Conservation (phyloP, 768 basidiomycete species). For the Rhodotorula paludigena region DNA sequence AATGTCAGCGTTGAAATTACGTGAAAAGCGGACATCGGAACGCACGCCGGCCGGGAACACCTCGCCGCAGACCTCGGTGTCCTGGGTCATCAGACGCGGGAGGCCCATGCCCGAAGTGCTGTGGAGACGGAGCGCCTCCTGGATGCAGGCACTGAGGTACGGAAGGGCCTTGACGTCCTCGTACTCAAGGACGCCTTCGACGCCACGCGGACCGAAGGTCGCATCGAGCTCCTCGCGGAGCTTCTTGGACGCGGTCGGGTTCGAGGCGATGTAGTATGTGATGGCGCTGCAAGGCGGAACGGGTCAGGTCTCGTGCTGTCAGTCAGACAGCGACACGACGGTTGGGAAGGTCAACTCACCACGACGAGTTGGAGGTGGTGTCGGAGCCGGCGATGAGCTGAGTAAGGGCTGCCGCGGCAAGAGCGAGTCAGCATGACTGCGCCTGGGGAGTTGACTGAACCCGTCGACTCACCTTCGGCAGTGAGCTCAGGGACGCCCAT, state of each 20-base stretch:
- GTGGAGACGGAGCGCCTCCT: slow-evolving; percentile 77
- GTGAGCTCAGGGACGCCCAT: slow-evolving; percentile 80
- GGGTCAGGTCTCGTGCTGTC: too few relatives aligned
- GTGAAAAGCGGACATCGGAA: not conserved
- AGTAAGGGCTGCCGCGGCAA: slow-evolving; percentile 56
- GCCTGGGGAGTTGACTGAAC: not conserved
- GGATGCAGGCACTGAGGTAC: slow-evolving; percentile 80
- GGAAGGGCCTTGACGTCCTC: slow-evolving; percentile 58
- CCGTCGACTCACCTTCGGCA: slow-evolving; percentile 56
- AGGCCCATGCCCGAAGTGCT: slow-evolving; percentile 79
- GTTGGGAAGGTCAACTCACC: slow-evolving; percentile 42
- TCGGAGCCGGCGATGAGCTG: slow-evolving; percentile 84
- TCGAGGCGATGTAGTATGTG: slow-evolving; percentile 70
- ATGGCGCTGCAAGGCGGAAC: slow-evolving; percentile 60
- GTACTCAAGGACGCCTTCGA: slow-evolving; percentile 53
- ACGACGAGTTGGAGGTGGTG: slow-evolving; percentile 89
- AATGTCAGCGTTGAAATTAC: not conserved
- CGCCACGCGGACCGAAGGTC: slow-evolving; percentile 47
- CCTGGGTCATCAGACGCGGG: slow-evolving; percentile 66
- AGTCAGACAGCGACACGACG: not conserved
- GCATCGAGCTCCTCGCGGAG: slow-evolving; percentile 71
- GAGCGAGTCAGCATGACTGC: not conserved
- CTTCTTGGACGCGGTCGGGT: slow-evolving; percentile 62
- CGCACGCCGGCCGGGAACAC: slow-evolving; percentile 60
- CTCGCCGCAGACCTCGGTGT: slow-evolving; percentile 54